Conservation (phyloP, 345 rosid genomes). For the Boechera divaricarpa region DNA sequence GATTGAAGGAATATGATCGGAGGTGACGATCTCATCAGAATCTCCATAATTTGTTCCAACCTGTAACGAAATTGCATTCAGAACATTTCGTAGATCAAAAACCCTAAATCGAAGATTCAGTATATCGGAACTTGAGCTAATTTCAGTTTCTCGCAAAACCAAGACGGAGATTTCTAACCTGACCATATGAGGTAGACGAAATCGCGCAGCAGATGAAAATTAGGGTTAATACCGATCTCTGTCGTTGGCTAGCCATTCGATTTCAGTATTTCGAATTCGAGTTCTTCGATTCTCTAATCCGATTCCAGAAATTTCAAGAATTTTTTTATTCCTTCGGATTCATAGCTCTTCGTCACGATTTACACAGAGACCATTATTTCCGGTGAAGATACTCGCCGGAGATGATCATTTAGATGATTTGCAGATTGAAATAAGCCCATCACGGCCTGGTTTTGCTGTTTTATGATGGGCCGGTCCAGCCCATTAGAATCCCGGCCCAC, state of each 20-base stretch:
- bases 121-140: not conserved
- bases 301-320: too few species aligned
- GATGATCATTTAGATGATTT: constrained; percentile 15
- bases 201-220: constrained; percentile 23
- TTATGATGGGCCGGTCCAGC: not conserved
- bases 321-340: constrained; percentile 3
- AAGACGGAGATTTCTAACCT: constrained; percentile 18
- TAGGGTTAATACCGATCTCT: not conserved
- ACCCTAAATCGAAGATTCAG: not conserved
- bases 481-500: not conserved
- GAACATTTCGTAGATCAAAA: not conserved
- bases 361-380: constrained; percentile 1
- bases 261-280: not conserved
- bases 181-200: not conserved
- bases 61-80: constrained; percentile 14
- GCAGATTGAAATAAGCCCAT: constrained; percentile 15
- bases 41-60: constrained; percentile 11
- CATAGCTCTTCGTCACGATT: constrained; percentile 3
- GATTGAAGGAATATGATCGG: not conserved
- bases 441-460: constrained; percentile 7
- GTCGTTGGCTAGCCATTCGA: constrained; percentile 30
- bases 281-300: not conserved
- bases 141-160: not conserved
- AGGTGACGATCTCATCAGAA: constrained; percentile 1
- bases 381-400: constrained; percentile 40